Evolutionary conservation across 140 eudicot genomes (phyloP).

Genomic region (Senecio squalidus): DNA sequence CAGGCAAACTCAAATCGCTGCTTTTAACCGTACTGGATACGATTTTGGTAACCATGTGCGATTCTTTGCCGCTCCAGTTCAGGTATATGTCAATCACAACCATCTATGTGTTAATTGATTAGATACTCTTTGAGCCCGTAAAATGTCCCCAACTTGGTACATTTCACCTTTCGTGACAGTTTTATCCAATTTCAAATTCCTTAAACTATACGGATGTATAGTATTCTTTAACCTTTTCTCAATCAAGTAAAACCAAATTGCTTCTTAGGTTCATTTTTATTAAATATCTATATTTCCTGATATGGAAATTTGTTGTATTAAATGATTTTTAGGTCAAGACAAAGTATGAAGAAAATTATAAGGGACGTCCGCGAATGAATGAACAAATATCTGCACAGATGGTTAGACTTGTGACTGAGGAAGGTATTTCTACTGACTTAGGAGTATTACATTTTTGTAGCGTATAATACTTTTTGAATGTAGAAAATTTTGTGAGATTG

Average conservation of each 20-base stretch:
- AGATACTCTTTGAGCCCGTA: no score
- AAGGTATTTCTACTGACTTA: slow-evolving; percentile 33
- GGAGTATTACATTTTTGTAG: neutral
- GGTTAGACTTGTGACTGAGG: slow-evolving; percentile 66
- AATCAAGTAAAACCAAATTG: no score
- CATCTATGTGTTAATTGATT: no score
- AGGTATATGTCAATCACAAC: slow-evolving; percentile 20
- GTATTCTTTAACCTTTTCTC: no score
- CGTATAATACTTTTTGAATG: neutral
- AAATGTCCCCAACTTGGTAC: no score
- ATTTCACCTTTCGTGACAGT: no score
- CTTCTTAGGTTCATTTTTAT: no score
- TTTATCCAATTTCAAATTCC: no score
- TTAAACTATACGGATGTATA: no score
- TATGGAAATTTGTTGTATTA: slow-evolving; percentile 2
- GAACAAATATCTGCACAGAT: slow-evolving; percentile 40
- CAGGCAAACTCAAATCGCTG: slow-evolving; percentile 7
- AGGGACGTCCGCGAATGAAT: slow-evolving; percentile 52
- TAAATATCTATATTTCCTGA: neutral
- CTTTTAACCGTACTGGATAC: slow-evolving; percentile 10
- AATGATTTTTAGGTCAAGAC: slow-evolving; percentile 31
- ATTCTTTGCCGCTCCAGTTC: slow-evolving; percentile 37
- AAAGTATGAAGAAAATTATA: slow-evolving; percentile 43
- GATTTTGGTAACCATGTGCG: slow-evolving; percentile 28
- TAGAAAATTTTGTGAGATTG: neutral